Base-by-base conservation (phyloP, 768 basidiomycete species). In the Roridomyces roridus region DNA sequence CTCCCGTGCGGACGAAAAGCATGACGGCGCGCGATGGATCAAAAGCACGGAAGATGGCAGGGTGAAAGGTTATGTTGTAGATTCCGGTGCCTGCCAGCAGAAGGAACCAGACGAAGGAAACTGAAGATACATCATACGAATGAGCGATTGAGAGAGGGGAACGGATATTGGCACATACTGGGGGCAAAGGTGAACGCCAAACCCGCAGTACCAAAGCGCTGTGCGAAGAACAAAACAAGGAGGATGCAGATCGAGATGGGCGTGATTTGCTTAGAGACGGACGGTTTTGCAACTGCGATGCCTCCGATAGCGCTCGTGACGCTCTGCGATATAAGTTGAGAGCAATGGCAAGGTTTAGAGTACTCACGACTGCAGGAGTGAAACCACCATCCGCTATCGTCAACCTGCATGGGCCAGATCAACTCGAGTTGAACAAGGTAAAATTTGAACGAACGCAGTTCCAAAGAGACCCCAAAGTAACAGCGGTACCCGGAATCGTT, bases 361-460 rank as follows among this genome's bases (percentile, higher is more conserved):
- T 18, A 60, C 59, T 46, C 31, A 60, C 86, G 6, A 89, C 87
- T 6, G 88, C 86, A 5, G 87, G 85, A 1, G 87, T 88, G 31
- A 89, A 78, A 20, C 87, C 72, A 29, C 88, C 88, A 57, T 90
- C 88, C 0, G 86, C 83, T 73, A 89, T 79, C 0, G 87, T 87
- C 39, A 89, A 71, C 14, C 82, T 80, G 39, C 20, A 36, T 42
- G 3, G 24, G 25, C 46, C 14, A 47, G 29, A 24, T 18, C 25
- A 64, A 39, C 18, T 31, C 3, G 6, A 15, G 23, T 28, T 17
- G 5, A 47, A 14, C 21, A n/a, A 5, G 8, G 31, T 34, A 20
- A 20, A 18, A 23, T 12, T 10, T 4, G 1, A 34, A 63, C 75
- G 45, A 64, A 78, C 72, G 78, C 66, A 23, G 87, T 88, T 28